A percentile compares a stretch with the other conserved stretches of the same genome.
phyloP scores from a whole-genome alignment of 768 basidiomycete species.

The Serendipita sp. region DNA sequence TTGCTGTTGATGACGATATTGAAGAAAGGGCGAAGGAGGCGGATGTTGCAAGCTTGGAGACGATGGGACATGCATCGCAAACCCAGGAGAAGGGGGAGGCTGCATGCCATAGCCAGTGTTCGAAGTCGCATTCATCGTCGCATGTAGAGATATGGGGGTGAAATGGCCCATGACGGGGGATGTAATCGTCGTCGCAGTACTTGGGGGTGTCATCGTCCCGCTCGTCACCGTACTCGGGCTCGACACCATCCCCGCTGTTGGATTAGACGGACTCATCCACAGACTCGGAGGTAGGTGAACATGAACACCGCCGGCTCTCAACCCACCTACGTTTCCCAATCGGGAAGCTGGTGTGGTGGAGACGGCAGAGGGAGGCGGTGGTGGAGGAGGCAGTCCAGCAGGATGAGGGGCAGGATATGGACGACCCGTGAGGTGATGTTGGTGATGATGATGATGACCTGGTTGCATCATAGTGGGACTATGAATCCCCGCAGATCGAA shows the following conservation, averaged over 20 bases:
- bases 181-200: not conserved
- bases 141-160: not conserved
- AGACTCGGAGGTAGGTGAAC: not conserved
- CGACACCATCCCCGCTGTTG: not conserved
- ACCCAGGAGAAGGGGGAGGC: too few relatives aligned
- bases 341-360: not conserved
- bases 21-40: too few relatives aligned
- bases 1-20: too few relatives aligned
- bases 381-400: not conserved
- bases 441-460: not conserved
- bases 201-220: not conserved
- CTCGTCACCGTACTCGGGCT: not conserved
- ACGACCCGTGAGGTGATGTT: not conserved
- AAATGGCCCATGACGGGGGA: not conserved
- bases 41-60: too few relatives aligned
- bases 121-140: not conserved
- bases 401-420: not conserved
- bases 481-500: not conserved
- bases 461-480: not conserved
- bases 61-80: too few relatives aligned
- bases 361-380: not conserved
- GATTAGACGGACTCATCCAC: not conserved
- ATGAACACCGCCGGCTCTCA: not conserved
- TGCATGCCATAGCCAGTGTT: not conserved
- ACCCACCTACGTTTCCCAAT: not conserved